Percentiles rank a stretch among this genome's conserved stretches.
Evolutionary conservation across 2,329 filamentous ascomycete genomes (phyloP).

Genomic region (Fonsecaea nubica): DNA sequence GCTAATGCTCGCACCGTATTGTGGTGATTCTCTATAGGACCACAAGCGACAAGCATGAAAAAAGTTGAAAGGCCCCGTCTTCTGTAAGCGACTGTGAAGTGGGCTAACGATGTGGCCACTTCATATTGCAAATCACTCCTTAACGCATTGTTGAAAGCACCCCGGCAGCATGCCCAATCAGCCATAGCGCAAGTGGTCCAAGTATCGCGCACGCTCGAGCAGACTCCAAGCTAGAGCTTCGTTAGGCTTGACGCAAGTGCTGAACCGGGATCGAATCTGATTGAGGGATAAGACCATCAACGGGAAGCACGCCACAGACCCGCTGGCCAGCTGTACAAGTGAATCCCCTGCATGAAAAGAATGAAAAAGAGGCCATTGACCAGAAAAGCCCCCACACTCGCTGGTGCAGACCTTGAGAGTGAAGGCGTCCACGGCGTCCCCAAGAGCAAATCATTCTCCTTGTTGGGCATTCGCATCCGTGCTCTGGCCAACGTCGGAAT

Average conservation of each 20-base stretch:
- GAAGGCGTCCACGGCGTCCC: background rate
- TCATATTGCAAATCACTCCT: background rate
- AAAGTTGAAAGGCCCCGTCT: background rate
- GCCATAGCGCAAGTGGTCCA: constrained; percentile 7
- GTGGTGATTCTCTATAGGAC: background rate
- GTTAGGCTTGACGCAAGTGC: constrained; percentile 19
- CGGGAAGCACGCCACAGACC: constrained; percentile 16
- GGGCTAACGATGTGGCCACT: background rate
- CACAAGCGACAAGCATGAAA: constrained; percentile 3
- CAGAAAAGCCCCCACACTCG: constrained; percentile 12
- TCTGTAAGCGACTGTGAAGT: background rate
- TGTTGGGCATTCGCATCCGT: constrained; percentile 14
- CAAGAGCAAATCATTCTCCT: constrained; percentile 14
- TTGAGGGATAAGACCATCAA: constrained; percentile 16
- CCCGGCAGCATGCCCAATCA: background rate
- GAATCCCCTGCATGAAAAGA: constrained; percentile 28
- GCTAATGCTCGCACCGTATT: constrained; percentile 23
- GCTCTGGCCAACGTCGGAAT: constrained; percentile 6
- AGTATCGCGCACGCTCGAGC: constrained; percentile 1
- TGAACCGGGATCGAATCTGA: constrained; percentile 18
- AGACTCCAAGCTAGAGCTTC: constrained; percentile 18
- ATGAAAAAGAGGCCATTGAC: constrained; percentile 20
- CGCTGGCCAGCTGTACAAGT: constrained; percentile 20
- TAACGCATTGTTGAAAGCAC: background rate
- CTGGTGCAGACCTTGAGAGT: background rate